Percentiles rank a stretch among this genome's conserved stretches.
Conservation (phyloP, 495 filamentous ascomycete genomes). For the Penicillium coprophilum region DNA sequence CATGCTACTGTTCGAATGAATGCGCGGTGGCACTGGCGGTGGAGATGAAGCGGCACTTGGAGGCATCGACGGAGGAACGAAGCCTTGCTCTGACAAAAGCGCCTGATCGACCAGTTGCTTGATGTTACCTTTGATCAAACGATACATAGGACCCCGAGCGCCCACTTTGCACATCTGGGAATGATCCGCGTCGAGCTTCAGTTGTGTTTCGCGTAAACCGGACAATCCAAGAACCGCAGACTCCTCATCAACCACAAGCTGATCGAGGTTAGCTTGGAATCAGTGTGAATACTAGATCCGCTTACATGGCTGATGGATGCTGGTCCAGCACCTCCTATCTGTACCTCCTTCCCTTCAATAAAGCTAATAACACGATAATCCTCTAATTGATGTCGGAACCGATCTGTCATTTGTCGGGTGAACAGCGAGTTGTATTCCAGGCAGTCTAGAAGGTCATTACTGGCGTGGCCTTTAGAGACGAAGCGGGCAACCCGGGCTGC, state of each 20-base stretch:
- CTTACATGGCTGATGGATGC: slow-evolving; percentile 38
- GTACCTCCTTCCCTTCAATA: slow-evolving; percentile 43
- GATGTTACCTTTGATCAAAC: slow-evolving; percentile 41
- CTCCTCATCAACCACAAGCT: slow-evolving; percentile 44
- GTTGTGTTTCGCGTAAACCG: slow-evolving; percentile 39
- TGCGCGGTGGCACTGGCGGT: slow-evolving; percentile 36
- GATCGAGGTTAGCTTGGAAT: slow-evolving; percentile 1
- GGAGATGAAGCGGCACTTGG: slow-evolving; percentile 8
- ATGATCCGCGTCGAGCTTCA: slow-evolving; percentile 43
- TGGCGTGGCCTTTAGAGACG: slow-evolving; percentile 35
- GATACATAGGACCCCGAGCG: slow-evolving; percentile 37
- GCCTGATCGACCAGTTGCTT: slow-evolving; percentile 41
- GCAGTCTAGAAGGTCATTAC: slow-evolving; percentile 38
- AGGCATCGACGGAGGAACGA: slow-evolving; percentile 29
- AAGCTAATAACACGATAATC: slow-evolving; percentile 44
- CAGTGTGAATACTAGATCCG: neutral
- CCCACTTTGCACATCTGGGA: slow-evolving; percentile 43
- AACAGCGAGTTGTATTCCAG: slow-evolving; percentile 44
- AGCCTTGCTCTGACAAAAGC: slow-evolving; percentile 36
- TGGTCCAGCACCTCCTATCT: slow-evolving; percentile 33
- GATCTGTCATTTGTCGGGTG: slow-evolving; percentile 40
- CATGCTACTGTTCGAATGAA: slow-evolving; percentile 35
- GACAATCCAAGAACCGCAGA: slow-evolving; percentile 40
- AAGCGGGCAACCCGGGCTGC: slow-evolving; percentile 38
- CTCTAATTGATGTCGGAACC: slow-evolving; percentile 39